These are phyloP conservation scores for Perkinsus marinus DNA, from an alignment of 169 alveolate species.

Conservation along the genomic window DNA sequence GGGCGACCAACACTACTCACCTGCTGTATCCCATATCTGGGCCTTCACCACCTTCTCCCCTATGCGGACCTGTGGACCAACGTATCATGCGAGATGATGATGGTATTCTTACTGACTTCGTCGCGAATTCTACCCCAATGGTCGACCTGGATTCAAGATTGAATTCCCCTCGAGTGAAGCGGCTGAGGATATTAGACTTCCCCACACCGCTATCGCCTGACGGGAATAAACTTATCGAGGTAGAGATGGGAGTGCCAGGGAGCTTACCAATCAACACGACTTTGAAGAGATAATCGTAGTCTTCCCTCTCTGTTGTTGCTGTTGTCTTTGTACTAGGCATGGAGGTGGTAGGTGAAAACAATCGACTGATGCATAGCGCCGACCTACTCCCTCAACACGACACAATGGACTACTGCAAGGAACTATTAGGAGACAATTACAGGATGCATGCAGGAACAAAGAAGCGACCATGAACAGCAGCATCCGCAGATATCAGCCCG, in stretches of 20 bases:
- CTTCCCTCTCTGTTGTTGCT: constrained; percentile 14
- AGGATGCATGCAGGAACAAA: too few species aligned
- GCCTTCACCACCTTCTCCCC: constrained; percentile 84
- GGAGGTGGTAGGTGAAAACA: background rate
- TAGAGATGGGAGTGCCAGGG: background rate
- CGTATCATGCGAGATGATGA: background rate
- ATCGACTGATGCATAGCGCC: background rate
- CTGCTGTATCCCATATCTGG: constrained; percentile 95
- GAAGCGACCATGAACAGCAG: background rate
- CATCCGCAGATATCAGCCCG: background rate
- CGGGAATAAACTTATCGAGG: background rate
- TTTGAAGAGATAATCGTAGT: constrained; percentile 42
- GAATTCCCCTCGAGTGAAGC: constrained; percentile 88
- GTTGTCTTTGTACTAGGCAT: constrained; percentile 4
- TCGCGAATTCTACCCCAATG: constrained; percentile 95
- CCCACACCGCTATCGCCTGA: constrained; percentile 90
- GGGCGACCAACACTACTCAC: background rate
- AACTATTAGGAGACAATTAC: too few species aligned
- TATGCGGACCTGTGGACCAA: background rate
- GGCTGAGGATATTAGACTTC: constrained; percentile 76
- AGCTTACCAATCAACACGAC: constrained; percentile 38
- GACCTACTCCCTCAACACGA: too few species aligned
- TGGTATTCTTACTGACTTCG: constrained; percentile 63
- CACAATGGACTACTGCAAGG: too few species aligned
- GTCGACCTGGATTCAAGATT: constrained; percentile 88